phyloP scores from a whole-genome alignment of 352 stramenopile genomes.

The Phytophthora melonis region DNA sequence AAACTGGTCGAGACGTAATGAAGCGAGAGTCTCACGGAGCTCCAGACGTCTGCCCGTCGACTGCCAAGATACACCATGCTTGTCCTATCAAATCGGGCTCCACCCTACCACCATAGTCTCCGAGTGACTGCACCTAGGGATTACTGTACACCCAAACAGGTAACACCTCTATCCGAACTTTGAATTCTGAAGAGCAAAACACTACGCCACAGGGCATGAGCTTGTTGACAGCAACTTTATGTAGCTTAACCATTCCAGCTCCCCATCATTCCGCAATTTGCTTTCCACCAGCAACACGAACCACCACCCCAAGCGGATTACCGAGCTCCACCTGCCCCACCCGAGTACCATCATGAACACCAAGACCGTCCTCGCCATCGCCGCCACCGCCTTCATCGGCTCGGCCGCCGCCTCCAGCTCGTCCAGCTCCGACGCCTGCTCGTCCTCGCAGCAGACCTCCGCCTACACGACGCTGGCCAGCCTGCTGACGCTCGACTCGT shows the following conservation, averaged over 20 bases:
- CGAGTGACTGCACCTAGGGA: not conserved
- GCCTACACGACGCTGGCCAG: conserved; percentile 31
- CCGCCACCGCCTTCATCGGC: conserved; percentile 22
- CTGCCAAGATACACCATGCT: conserved; percentile 2
- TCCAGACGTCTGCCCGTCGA: not conserved
- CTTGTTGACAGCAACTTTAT: no score
- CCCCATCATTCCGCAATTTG: no score
- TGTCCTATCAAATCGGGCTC: not conserved
- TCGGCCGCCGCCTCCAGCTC: conserved; percentile 8
- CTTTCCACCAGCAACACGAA: no score
- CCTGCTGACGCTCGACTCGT: conserved; percentile 20
- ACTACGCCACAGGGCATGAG: no score
- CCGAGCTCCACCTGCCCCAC: no score
- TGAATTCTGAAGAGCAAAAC: no score
- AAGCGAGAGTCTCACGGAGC: not conserved
- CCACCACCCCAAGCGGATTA: no score
- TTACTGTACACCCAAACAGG: not conserved
- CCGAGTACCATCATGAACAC: conserved; percentile 13
- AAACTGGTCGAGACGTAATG: not conserved
- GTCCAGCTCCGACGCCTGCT: conserved; percentile 9
- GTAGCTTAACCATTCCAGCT: no score
- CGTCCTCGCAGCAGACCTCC: conserved; percentile 15
- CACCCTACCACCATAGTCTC: not conserved
- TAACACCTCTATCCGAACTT: no score
- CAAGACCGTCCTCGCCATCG: conserved; percentile 17